Evolutionary conservation across 2,329 filamentous ascomycete species (phyloP).

Genomic region (Pseudovirgaria hyperparasitica): DNA sequence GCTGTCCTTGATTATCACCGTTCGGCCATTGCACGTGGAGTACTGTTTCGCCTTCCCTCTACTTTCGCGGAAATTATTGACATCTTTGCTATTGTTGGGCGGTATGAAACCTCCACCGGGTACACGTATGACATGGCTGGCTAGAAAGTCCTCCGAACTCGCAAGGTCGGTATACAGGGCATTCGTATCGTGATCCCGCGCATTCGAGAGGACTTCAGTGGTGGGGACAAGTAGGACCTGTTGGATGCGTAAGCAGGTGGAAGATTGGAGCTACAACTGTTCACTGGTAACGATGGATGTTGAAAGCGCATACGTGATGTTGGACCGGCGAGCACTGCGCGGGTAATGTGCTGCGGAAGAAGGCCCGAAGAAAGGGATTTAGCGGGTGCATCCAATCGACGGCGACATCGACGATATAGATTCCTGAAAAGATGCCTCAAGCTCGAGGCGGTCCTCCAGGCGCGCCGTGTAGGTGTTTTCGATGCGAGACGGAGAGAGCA

Average conservation of each 20-base stretch:
- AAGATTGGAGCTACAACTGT: conserved; percentile 2
- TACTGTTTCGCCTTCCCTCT: conserved; percentile 91
- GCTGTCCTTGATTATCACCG: conserved; percentile 86
- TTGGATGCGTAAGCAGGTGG: conserved; percentile 1
- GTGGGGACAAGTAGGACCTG: conserved; percentile 79
- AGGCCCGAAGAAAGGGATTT: conserved; percentile 96
- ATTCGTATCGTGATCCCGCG: conserved; percentile 77
- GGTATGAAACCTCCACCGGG: conserved; percentile 40
- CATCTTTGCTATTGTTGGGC: conserved; percentile 36
- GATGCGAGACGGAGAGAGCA: too few species aligned
- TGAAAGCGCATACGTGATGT: conserved; percentile 52
- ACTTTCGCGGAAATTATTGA: conserved; percentile 57
- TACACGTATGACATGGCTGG: conserved; percentile 89
- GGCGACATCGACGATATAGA: too few species aligned
- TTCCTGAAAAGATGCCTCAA: too few species aligned
- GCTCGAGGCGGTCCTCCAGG: too few species aligned
- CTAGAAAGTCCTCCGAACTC: conserved; percentile 84
- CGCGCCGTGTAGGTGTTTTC: too few species aligned
- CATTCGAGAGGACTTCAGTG: conserved; percentile 80
- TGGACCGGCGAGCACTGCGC: conserved; percentile 83
- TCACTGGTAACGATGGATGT: conserved; percentile 5
- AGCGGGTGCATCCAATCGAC: conserved; percentile 83
- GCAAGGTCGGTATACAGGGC: conserved; percentile 67
- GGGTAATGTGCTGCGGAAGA: conserved; percentile 91
- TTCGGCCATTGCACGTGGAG: conserved; percentile 82